Evolutionary conservation across 2,329 filamentous ascomycete genomes (phyloP), one percentile per base, ranked within the genome.

Genomic region (Cladophialophora yegresii): DNA sequence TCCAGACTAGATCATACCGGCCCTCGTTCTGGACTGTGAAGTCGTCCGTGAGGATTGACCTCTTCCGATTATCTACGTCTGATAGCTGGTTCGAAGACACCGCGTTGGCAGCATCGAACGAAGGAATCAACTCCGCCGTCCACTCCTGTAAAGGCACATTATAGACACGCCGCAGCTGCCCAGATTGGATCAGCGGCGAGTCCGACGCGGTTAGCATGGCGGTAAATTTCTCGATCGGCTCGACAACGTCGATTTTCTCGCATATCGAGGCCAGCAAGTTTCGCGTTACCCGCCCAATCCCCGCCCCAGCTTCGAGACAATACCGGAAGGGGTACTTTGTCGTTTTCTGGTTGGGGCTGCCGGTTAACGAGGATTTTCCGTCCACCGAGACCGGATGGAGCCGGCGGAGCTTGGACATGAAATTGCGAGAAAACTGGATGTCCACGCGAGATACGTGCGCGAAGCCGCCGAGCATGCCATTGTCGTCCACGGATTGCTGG

Each of bases 181-280:
- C 53, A 7, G 56, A 51, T 33, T 51, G 58, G 12, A 70, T 57
- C 26, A 70, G 54, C 28, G 61, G 59, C 33, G 61, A 61, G 8
- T 63, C 60, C 8, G 59, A 43, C 0, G 75, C 73, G 5, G 75
- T 74, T 0, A 96, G 77, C 22, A 81, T 79, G 13, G 83, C 82
- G 0, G 91, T 92, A 77, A 97, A 96, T 74, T 92, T 92, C 71
- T 82, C 80, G 22, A 96, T 85, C 0, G 93, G 93, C 79, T 97
- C 93, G 33, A 97, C 86, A 23, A 96, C 82, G 74, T 97, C 93
- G 6, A 96, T 88, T 2, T 82, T 78, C 16, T 85, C 79, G n/a
- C 89, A 87, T 1, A 93, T 79, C 26, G 85, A 81, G 30, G 88
- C 77, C n/a, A 97, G 81, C 3, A 97, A 82, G 0, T 89, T 90